A percentile compares a stretch with the other conserved stretches of the same genome.
phyloP scores from a whole-genome alignment of 2,329 filamentous ascomycete species.

The Cladosporium sp. region DNA sequence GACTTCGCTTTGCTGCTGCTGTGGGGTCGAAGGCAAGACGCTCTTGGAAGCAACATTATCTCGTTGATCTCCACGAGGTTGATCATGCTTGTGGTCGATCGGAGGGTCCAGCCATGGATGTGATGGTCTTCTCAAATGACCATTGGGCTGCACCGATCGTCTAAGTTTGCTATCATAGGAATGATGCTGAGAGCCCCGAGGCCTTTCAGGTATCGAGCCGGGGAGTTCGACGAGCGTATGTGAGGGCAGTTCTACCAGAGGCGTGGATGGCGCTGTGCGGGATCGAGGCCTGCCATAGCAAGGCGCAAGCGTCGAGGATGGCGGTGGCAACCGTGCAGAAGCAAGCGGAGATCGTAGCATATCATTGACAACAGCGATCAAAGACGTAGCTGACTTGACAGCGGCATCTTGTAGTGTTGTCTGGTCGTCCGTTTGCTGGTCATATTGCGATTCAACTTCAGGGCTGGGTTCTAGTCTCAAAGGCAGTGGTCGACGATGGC shows the following conservation, averaged over 20 bases:
- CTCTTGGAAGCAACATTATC: not conserved
- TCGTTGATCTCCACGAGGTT: not conserved
- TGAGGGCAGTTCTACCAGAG: slow-evolving; percentile 30
- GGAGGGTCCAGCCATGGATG: slow-evolving; percentile 7
- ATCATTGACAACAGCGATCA: slow-evolving; percentile 45
- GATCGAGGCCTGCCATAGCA: slow-evolving; percentile 42
- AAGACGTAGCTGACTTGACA: slow-evolving; percentile 34
- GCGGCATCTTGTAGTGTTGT: slow-evolving; percentile 34
- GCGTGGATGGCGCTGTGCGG: slow-evolving; percentile 42
- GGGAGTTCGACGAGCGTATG: slow-evolving; percentile 31
- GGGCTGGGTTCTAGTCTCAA: slow-evolving; percentile 25
- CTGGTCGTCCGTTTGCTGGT: slow-evolving; percentile 25
- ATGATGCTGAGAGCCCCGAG: not conserved
- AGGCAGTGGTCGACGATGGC: slow-evolving; percentile 28
- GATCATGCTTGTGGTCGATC: not conserved
- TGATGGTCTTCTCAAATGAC: not conserved
- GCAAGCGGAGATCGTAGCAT: slow-evolving; percentile 44
- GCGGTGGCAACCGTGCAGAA: slow-evolving; percentile 32
- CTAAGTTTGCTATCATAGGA: not conserved
- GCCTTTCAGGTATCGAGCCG: slow-evolving; percentile 25
- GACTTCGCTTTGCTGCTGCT: not conserved
- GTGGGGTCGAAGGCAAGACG: not conserved
- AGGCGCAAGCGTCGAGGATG: slow-evolving; percentile 34
- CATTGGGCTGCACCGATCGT: not conserved
- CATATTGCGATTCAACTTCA: not conserved